These are phyloP conservation scores for Trichoderma sp. DNA, from an alignment of 2,329 filamentous ascomycete genomes.

Conservation along the genomic window DNA sequence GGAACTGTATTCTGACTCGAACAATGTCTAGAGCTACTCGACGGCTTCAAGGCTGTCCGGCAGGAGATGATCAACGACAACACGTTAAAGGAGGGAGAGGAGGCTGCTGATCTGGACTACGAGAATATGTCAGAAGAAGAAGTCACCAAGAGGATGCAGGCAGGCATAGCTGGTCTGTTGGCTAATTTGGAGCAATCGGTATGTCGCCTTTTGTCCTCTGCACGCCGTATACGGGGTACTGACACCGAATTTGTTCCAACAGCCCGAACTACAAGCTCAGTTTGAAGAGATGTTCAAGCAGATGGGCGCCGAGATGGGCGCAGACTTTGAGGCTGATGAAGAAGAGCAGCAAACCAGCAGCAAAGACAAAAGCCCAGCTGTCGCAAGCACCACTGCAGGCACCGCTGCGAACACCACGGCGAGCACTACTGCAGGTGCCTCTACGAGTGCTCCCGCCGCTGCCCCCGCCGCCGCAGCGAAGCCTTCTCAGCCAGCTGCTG, in stretches of 20 bases:
- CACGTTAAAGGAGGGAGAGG: slow-evolving; percentile 29
- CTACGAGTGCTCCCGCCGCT: slow-evolving; percentile 23
- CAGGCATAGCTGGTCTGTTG: slow-evolving; percentile 82
- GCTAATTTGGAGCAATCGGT: slow-evolving; percentile 65
- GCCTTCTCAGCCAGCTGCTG: slow-evolving; percentile 28
- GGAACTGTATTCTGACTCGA: not conserved
- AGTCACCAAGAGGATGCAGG: slow-evolving; percentile 82
- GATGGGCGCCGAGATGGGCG: slow-evolving; percentile 61
- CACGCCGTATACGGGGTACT: not conserved
- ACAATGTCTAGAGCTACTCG: slow-evolving; percentile 69
- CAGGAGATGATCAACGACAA: slow-evolving; percentile 12
- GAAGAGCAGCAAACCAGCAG: not conserved
- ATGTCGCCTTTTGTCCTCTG: slow-evolving; percentile 26
- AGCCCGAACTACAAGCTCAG: slow-evolving; percentile 73
- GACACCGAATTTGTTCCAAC: not conserved
- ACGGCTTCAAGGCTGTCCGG: slow-evolving; percentile 64
- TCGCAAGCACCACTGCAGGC: not conserved
- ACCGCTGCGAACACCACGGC: slow-evolving; percentile 29
- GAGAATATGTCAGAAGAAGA: slow-evolving; percentile 66
- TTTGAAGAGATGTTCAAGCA: slow-evolving; percentile 77
- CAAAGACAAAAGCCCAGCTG: not conserved
- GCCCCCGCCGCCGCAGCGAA: not conserved
- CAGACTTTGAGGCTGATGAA: slow-evolving; percentile 40
- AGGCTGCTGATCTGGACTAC: slow-evolving; percentile 54
- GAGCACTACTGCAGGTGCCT: slow-evolving; percentile 26